Percentiles rank a stretch among this genome's conserved stretches.
Evolutionary conservation across 2,329 filamentous ascomycete species (phyloP).

Genomic region (Sporothrix brunneoviolacea): DNA sequence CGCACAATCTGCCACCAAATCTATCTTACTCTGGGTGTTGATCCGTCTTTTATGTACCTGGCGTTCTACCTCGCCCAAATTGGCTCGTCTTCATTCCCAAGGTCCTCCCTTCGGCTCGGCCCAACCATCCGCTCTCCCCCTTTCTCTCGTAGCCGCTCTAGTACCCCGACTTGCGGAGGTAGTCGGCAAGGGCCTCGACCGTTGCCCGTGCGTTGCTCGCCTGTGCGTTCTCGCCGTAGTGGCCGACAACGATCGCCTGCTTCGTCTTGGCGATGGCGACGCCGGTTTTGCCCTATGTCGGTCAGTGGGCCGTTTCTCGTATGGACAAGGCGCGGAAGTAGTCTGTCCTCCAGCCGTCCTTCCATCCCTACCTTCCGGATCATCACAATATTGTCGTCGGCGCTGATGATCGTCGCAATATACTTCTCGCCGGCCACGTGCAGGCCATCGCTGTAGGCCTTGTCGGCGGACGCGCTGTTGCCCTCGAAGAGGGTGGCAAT

Average conservation of each 20-base stretch:
- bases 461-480: conserved; percentile 46
- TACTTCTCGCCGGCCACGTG: conserved; percentile 72
- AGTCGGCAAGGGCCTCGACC: conserved; percentile 79
- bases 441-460: conserved; percentile 65
- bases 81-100: no score
- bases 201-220: conserved; percentile 71
- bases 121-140: background rate
- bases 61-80: background rate
- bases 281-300: conserved; percentile 77
- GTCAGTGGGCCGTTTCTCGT: no score
- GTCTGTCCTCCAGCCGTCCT: no score
- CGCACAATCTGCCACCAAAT: conserved; percentile 4
- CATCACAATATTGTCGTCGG: conserved; percentile 45
- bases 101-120: background rate
- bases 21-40: conserved; percentile 10
- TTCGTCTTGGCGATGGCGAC: conserved; percentile 78
- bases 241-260: conserved; percentile 80
- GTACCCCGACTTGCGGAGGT: conserved; percentile 73
- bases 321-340: no score
- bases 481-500: conserved; percentile 47
- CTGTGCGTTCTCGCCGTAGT: conserved; percentile 69
- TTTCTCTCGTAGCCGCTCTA: conserved; percentile 41
- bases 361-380: no score
- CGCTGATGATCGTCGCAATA: conserved; percentile 58
- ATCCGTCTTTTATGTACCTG: conserved; percentile 5